Base-by-base conservation (phyloP, 2,329 filamentous ascomycete species). In the Pseudohalonectria lignicola region DNA sequence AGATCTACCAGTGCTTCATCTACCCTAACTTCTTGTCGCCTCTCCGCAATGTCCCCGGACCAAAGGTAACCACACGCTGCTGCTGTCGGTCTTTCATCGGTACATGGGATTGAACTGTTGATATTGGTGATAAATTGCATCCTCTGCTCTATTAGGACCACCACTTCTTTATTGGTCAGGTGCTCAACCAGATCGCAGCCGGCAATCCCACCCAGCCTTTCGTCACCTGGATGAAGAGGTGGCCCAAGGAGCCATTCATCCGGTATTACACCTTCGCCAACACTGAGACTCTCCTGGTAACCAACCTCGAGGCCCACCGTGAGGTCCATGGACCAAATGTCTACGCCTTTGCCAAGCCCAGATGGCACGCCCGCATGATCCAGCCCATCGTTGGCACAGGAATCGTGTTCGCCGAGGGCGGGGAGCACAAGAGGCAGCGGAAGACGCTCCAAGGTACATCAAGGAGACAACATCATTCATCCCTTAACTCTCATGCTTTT, bases 311-410 rank as follows among this genome's bases (percentile, higher is more conserved):
- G 4, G 55, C 59, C 1, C 51, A 60, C 40, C 56, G 55, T 31
- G 56, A 59, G 18, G 49, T 64, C 1, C 49, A 62, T n/a, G 23
- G 7, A 26, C 23, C 23, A 7, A 26, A 26, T 12, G 55, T 48
- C 20, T 64, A 66, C 31, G 46, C 51, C 4, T 62, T 64, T 38
- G 46, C 50, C 16, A 63, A 64, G 40, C 56, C 61, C 1, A 45
- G 43, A 1, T 49, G 55, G 34, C 58, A 58, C 28, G 44, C 43
- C 2, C 49, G 54, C 3, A 42, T 61, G 13, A 52, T 59, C 13
- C 51, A 49, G 5, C 56, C 23, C 12, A 26, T 26, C 23, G 12
- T 26, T 26, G 23, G 23, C 23, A 26, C 23, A 7, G 23, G 23
- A 7, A 26, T 26, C 23, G 23, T 64, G 5, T 59, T 63, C 34